phyloP scores from a whole-genome alignment of 176 grass and related monocot species.

The Thalia dealbata region DNA sequence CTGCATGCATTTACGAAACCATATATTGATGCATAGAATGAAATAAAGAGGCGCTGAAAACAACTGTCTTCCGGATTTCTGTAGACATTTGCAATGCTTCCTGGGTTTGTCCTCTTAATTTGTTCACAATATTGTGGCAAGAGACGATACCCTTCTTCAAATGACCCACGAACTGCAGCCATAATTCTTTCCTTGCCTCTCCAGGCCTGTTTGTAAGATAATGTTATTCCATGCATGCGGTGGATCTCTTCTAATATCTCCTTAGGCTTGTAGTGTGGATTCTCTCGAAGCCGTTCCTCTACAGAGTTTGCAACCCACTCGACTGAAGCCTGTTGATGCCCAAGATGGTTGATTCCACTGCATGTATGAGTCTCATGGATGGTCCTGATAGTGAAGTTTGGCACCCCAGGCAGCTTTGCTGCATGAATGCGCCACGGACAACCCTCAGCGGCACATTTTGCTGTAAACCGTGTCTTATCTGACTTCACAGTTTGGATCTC shows the following conservation, averaged over 20 bases:
- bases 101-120: constrained; percentile 76
- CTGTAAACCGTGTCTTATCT: constrained; percentile 80
- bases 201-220: constrained; percentile 98
- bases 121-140: constrained; percentile 80
- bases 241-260: constrained; percentile 98
- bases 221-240: constrained; percentile 85
- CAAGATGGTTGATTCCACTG: constrained; percentile 76
- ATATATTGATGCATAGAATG: constrained; percentile 85
- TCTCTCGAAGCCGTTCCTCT: constrained; percentile 80
- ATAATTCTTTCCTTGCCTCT: constrained; percentile 97
- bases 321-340: constrained; percentile 95
- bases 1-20: constrained; percentile 94
- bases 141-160: constrained; percentile 90
- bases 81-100: constrained; percentile 75
- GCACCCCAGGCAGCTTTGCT: constrained; percentile 80
- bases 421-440: constrained; percentile 93
- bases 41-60: constrained; percentile 76
- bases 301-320: constrained; percentile 93
- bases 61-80: constrained; percentile 67
- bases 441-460: constrained; percentile 62
- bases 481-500: constrained; percentile 97
- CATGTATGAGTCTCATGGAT: constrained; percentile 76
- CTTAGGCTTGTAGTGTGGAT: constrained; percentile 95
- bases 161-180: constrained; percentile 80
- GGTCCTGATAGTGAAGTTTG: constrained; percentile 83